Base-by-base conservation (phyloP, 2,329 filamentous ascomycete genomes). In the Fusarium coicis region DNA sequence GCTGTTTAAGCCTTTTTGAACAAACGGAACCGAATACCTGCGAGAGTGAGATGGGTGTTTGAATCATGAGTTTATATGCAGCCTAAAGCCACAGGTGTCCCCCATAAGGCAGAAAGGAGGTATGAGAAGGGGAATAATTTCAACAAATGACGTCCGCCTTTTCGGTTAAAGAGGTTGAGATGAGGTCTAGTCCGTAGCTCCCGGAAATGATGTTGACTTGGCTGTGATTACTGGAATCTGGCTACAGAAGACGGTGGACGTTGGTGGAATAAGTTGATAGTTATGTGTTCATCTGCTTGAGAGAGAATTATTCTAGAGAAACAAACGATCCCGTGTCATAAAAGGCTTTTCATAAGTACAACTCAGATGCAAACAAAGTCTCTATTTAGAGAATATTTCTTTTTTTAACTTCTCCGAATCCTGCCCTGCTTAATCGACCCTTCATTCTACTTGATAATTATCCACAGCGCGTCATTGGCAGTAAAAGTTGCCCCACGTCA, bases 201-300 rank as follows among this genome's bases (percentile, higher is more conserved):
- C 56, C 56, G 39, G 32, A 69, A 26, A 53, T 53, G 49, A 65
- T 46, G 52, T 52, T 39, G 50, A 68, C 43, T 39, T 50, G 39
- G 58, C 37, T 57, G 46, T 46, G 66, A 63, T 42, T 54, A 39
- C 46, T 43, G 61, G 60, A 59, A 75, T 70, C 65, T 78, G 68
- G 72, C 68, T 50, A 73, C 42, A 76, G 76, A 78, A 78, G 58
- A 56, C 49, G 58, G 53, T 78, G 70, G 76, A 78, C 32, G 21
- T 14, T 23, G n/a, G 32, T 74, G 55, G 72, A 74, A 74, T 12
- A 43, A 63, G 60, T 19, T 23, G 26, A 34, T 36, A n/a, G n/a
- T n/a, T n/a, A 36, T 50, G 19, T 58, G 55, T 37, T 50, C 32
- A 50, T 37, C 36, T n/a, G n/a, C 16, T 40, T 28, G 9, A 60